Evolutionary conservation across 371 early-diverging fungal species (phyloP).

Genomic region (Lichtheimia ornata): DNA sequence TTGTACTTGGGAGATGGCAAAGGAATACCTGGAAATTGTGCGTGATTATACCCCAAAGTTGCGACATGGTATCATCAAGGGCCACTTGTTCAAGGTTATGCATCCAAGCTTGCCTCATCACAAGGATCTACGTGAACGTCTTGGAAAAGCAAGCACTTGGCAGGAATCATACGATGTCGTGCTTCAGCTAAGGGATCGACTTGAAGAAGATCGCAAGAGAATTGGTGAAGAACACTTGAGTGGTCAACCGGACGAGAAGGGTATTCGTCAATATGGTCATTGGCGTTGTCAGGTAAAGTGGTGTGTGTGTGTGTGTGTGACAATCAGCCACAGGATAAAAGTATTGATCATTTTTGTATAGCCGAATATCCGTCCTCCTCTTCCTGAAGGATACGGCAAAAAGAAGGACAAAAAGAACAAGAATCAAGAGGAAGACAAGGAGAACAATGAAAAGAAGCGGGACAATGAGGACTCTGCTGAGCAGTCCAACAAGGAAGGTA

Average conservation of each 20-base stretch:
- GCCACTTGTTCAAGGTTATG: conserved; percentile 95
- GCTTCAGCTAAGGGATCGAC: conserved; percentile 59
- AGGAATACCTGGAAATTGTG: conserved; percentile 88
- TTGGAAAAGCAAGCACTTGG: conserved; percentile 63
- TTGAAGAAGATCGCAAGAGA: conserved; percentile 48
- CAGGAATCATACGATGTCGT: conserved; percentile 66
- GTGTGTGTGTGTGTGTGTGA: neutral
- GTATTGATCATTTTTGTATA: conserved; percentile 37
- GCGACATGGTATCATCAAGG: conserved; percentile 68
- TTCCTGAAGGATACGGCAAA: conserved; percentile 33
- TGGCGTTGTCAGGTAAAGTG: conserved; percentile 62
- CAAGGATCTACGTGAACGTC: conserved; percentile 74
- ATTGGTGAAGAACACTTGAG: conserved; percentile 34
- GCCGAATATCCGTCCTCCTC: conserved; percentile 72
- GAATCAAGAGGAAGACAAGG: conserved; percentile 6
- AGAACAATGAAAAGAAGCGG: neutral
- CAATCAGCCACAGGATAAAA: too few relatives aligned
- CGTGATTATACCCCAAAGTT: conserved; percentile 45
- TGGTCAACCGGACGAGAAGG: conserved; percentile 55
- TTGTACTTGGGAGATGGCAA: conserved; percentile 76
- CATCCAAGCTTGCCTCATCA: conserved; percentile 78
- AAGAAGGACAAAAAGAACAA: conserved; percentile 17
- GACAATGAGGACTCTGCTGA: too few relatives aligned
- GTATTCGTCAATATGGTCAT: conserved; percentile 67
- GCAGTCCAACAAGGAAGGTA: neutral